Evolutionary conservation across 2,329 filamentous ascomycete genomes (phyloP).

Genomic region (Nemania abortiva): DNA sequence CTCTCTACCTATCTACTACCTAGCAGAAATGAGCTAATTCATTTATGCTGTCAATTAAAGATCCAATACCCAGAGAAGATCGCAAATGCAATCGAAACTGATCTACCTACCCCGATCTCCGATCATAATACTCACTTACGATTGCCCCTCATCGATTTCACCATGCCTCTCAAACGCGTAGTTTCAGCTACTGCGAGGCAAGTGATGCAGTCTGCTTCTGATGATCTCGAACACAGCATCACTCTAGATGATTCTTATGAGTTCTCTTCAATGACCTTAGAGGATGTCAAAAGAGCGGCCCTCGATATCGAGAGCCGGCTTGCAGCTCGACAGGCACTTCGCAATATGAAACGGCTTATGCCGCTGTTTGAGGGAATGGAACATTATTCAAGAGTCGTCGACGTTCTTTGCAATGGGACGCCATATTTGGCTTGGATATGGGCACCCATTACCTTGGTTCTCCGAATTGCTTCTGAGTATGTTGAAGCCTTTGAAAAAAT

Average conservation of each 20-base stretch:
- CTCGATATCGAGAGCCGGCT: slow-evolving; percentile 21
- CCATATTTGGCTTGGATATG: slow-evolving; percentile 56
- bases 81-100: too few species aligned
- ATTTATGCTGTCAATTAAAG: too few species aligned
- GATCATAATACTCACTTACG: too few species aligned
- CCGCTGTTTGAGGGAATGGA: slow-evolving; percentile 54
- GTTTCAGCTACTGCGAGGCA: not conserved
- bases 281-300: slow-evolving; percentile 7
- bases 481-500: slow-evolving; percentile 52
- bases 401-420: slow-evolving; percentile 56
- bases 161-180: not conserved
- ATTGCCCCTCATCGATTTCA: too few species aligned
- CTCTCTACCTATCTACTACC: too few species aligned
- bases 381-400: slow-evolving; percentile 53
- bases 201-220: not conserved
- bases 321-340: slow-evolving; percentile 43
- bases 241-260: not conserved
- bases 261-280: slow-evolving; percentile 4
- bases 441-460: slow-evolving; percentile 49
- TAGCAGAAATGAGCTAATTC: too few species aligned
- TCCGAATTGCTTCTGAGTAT: slow-evolving; percentile 45
- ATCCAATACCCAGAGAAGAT: too few species aligned
- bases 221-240: not conserved
- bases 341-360: slow-evolving; percentile 53
- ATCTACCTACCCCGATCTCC: too few species aligned